Percentiles rank a stretch among this genome's conserved stretches.
Evolutionary conservation across 345 rosid genomes (phyloP).

Genomic region (Gossypium raimondii): DNA sequence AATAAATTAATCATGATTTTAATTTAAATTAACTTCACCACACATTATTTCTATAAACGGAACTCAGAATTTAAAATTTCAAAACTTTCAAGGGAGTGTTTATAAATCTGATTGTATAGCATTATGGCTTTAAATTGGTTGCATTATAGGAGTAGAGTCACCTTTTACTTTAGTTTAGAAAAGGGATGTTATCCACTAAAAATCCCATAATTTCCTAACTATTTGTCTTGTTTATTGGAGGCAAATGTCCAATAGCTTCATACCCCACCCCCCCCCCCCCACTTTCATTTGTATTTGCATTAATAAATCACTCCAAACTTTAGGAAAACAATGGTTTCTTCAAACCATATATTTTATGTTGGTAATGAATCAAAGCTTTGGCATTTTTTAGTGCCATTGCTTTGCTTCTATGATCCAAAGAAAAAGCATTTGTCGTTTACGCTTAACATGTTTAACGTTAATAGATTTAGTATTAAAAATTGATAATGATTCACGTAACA

Average conservation of each 20-base stretch:
- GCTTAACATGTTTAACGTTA: too few relatives aligned
- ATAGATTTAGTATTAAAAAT: too few relatives aligned
- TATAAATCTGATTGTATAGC: too few relatives aligned
- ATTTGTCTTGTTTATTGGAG: constrained; percentile 17
- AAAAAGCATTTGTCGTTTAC: too few relatives aligned
- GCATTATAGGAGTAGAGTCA: not conserved
- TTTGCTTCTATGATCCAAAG: not conserved
- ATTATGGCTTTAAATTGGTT: too few relatives aligned
- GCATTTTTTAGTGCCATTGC: too few relatives aligned
- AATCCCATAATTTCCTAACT: constrained; percentile 1
- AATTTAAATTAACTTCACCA: too few relatives aligned
- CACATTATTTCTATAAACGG: too few relatives aligned
- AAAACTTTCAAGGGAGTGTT: too few relatives aligned
- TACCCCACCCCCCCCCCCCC: constrained; percentile 23
- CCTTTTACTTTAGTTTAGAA: constrained; percentile 1
- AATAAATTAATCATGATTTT: too few relatives aligned
- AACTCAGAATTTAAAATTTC: too few relatives aligned
- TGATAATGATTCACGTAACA: too few relatives aligned
- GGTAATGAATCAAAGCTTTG: constrained; percentile 19
- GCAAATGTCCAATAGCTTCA: not conserved
- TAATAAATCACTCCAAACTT: not conserved
- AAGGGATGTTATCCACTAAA: constrained; percentile 18
- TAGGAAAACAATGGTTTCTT: constrained; percentile 8
- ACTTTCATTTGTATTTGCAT: not conserved
- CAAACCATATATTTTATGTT: constrained; percentile 6